Conservation (phyloP, 345 rosid species). For the Syzygium aromaticum region DNA sequence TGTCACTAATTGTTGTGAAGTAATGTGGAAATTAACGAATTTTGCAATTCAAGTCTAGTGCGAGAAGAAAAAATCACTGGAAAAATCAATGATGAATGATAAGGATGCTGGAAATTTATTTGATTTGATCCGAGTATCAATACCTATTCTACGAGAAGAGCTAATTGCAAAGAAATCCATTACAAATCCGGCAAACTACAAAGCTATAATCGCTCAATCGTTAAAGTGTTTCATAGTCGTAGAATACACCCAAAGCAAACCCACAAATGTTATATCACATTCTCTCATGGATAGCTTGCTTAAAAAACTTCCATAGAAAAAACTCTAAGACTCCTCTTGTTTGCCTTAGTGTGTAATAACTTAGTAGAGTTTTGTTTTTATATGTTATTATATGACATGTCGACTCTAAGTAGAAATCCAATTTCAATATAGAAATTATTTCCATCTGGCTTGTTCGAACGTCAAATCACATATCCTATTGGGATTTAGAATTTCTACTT, state of each 20-base stretch:
- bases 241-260: not conserved
- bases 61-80: not conserved
- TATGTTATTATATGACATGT: not conserved
- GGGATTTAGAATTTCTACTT: not conserved
- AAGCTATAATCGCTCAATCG: not conserved
- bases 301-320: not conserved
- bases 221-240: not conserved
- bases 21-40: not conserved
- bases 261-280: not conserved
- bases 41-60: not conserved
- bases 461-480: not conserved
- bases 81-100: not conserved
- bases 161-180: not conserved
- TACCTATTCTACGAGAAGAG: not conserved
- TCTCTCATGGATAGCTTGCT: not conserved
- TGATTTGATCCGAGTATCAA: accelerated
- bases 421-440: not conserved
- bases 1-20: not conserved
- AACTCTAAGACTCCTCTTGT: not conserved
- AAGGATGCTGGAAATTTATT: not conserved
- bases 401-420: not conserved
- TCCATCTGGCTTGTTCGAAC: not conserved
- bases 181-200: not conserved
- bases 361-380: not conserved
- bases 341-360: not conserved